phyloP scores from a whole-genome alignment of 2,329 filamentous ascomycete species.

The Alternaria tenuissima region DNA sequence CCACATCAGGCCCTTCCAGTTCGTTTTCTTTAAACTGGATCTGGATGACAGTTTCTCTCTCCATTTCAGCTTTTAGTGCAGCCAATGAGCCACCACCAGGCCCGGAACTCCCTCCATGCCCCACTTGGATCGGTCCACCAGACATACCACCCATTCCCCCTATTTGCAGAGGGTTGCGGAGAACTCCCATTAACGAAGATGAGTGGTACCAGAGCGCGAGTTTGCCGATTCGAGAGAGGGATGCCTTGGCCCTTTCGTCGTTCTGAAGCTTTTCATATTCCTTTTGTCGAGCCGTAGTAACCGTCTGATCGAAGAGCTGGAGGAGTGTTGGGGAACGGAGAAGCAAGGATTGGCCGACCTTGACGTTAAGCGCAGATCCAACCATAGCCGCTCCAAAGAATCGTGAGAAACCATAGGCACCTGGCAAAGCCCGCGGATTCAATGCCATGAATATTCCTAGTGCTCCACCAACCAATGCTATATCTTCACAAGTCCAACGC shows the following conservation, averaged over 20 bases:
- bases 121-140: background rate
- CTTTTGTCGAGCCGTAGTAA: background rate
- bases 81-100: background rate
- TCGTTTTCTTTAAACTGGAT: slow-evolving; percentile 24
- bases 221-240: slow-evolving; percentile 23
- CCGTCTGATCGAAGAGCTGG: slow-evolving; percentile 6
- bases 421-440: slow-evolving; percentile 27
- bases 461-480: slow-evolving; percentile 21
- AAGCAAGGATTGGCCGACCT: slow-evolving; percentile 5
- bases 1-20: slow-evolving; percentile 27
- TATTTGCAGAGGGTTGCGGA: slow-evolving; percentile 7
- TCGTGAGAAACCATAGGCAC: slow-evolving; percentile 24
- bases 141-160: background rate
- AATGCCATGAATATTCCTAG: slow-evolving; percentile 24
- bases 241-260: slow-evolving; percentile 19
- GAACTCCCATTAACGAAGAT: slow-evolving; percentile 3
- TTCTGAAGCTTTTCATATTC: slow-evolving; percentile 18
- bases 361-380: slow-evolving; percentile 23
- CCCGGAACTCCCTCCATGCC: background rate
- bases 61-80: background rate
- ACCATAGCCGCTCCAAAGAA: slow-evolving; percentile 27
- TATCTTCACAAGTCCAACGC: slow-evolving; percentile 27
- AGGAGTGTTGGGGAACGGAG: slow-evolving; percentile 2
- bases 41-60: slow-evolving; percentile 20
- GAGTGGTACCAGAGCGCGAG: slow-evolving; percentile 17